These are phyloP conservation scores for Gynochthodes officinalis DNA, from an alignment of 257 asterid genomes.

Conservation along the genomic window DNA sequence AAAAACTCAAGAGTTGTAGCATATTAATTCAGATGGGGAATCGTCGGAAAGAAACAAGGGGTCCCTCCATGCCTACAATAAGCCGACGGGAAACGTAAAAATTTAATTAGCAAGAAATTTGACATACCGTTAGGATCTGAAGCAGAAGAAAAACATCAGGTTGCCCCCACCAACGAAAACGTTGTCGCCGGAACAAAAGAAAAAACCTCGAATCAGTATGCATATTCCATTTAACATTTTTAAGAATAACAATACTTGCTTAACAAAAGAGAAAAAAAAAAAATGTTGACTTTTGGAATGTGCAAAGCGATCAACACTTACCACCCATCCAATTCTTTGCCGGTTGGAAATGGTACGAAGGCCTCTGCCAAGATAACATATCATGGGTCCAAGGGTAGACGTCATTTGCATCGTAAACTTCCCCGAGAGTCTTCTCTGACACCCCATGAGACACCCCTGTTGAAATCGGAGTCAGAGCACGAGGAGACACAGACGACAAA, in stretches of 20 bases:
- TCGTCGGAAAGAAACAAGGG: neutral
- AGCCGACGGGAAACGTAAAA: neutral
- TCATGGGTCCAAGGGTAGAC: constrained; percentile 58
- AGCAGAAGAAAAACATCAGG: constrained; percentile 29
- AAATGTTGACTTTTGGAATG: neutral
- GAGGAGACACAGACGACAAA: constrained; percentile 20
- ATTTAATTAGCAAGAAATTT: neutral
- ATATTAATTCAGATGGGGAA: neutral
- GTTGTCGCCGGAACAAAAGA: constrained; percentile 15
- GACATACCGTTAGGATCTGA: constrained; percentile 87
- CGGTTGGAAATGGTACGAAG: constrained; percentile 80
- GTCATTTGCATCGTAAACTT: constrained; percentile 25
- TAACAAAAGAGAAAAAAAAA: neutral
- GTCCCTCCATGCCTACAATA: no score
- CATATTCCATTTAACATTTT: neutral
- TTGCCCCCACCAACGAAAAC: constrained; percentile 11
- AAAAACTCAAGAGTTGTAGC: no score
- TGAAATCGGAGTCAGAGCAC: constrained; percentile 29
- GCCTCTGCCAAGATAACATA: constrained; percentile 82
- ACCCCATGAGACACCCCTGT: constrained; percentile 71
- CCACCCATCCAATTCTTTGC: constrained; percentile 83
- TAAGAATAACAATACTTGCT: no score
- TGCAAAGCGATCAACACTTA: constrained; percentile 5
- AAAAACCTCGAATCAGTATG: constrained; percentile 11
- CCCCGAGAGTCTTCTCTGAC: constrained; percentile 68